These are phyloP conservation scores for Sarocladium kiliense DNA, from an alignment of 2,329 filamentous ascomycete species.

Conservation along the genomic window DNA sequence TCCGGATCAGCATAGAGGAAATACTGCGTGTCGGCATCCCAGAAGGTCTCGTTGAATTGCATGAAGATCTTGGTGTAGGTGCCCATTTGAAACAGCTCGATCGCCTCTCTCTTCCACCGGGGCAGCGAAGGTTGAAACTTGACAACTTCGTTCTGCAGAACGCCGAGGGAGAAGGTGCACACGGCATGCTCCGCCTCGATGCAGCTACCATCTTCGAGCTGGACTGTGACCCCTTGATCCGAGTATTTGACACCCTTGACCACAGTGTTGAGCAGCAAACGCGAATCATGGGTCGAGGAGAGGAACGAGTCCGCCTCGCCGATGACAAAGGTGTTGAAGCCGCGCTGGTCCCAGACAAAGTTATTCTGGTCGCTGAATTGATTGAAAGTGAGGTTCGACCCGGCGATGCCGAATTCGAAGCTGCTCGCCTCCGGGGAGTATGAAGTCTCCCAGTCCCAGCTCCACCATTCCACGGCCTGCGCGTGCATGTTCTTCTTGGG, in stretches of 20 bases:
- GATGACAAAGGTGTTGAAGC: constrained; percentile 54
- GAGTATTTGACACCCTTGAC: constrained; percentile 51
- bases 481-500: constrained; percentile 47
- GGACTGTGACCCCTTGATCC: constrained; percentile 45
- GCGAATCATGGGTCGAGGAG: constrained; percentile 39
- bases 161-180: constrained; percentile 63
- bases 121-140: constrained; percentile 55
- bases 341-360: constrained; percentile 55
- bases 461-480: constrained; percentile 58
- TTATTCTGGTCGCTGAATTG: constrained; percentile 59
- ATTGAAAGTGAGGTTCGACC: constrained; percentile 57
- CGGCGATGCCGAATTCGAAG: constrained; percentile 49
- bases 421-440: constrained; percentile 50
- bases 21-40: constrained; percentile 41
- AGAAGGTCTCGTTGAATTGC: constrained; percentile 64
- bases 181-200: constrained; percentile 58
- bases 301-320: constrained; percentile 55
- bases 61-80: constrained; percentile 71
- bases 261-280: constrained; percentile 53
- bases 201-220: constrained; percentile 48
- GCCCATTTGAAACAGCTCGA: constrained; percentile 62
- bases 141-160: constrained; percentile 58
- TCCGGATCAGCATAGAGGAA: constrained; percentile 40
- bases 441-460: constrained; percentile 54
- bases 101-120: constrained; percentile 58